Conservation (phyloP, 208 protist species). For the Crithidia mellificae region DNA sequence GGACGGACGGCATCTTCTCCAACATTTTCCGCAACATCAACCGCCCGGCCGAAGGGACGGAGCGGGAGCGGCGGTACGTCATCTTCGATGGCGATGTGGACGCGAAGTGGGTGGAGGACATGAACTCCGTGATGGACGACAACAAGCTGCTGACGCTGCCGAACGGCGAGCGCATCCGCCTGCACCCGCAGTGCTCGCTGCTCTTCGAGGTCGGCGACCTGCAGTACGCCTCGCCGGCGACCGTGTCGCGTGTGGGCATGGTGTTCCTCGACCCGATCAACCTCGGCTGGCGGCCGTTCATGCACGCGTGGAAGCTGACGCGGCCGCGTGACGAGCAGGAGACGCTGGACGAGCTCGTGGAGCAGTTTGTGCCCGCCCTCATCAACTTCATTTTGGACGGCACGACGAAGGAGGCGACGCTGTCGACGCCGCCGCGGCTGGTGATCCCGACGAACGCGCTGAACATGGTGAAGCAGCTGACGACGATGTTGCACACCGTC, state of each 20-base stretch:
- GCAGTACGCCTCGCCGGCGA: constrained; percentile 99
- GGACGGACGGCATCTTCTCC: constrained; percentile 99
- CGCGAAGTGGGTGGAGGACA: constrained; percentile 99
- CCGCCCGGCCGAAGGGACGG: constrained; percentile 67
- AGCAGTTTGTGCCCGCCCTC: constrained; percentile 92
- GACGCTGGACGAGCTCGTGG: constrained; percentile 88
- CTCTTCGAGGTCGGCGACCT: constrained; percentile 99
- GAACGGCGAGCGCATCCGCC: constrained; percentile 98
- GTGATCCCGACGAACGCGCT: constrained; percentile 89
- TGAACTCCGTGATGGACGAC: constrained; percentile 99
- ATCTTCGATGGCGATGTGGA: constrained; percentile 99
- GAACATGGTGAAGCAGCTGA: constrained; percentile 96
- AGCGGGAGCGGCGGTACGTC: constrained; percentile 94
- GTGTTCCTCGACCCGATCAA: constrained; percentile 99
- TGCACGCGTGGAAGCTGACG: constrained; percentile 90
- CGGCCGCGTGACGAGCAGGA: constrained; percentile 90
- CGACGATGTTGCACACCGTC: constrained; percentile 90
- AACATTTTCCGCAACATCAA: constrained; percentile 98
- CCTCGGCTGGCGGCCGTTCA: constrained; percentile 95
- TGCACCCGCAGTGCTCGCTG: constrained; percentile 94
- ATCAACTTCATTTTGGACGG: constrained; percentile 95
- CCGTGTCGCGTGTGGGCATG: constrained; percentile 99
- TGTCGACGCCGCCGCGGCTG: constrained; percentile 68
- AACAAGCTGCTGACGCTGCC: constrained; percentile 99
- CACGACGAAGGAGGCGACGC: constrained; percentile 69